Evolutionary conservation across 768 basidiomycete genomes (phyloP).

Genomic region (Sarcodon aspratus): DNA sequence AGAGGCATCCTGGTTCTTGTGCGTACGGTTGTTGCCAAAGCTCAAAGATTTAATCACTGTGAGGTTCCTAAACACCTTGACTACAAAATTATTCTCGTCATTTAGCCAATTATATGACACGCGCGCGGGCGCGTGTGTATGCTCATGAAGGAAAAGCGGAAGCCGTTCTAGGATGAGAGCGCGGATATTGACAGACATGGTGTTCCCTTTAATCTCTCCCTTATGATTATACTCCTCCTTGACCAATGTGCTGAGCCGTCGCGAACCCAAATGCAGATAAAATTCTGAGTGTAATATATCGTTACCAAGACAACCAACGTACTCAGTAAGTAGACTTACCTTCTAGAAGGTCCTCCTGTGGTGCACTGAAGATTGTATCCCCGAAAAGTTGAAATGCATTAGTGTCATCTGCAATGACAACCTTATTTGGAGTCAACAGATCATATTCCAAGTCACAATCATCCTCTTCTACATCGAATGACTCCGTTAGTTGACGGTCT

Average conservation of each 20-base stretch:
- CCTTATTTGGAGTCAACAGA: constrained; percentile 53
- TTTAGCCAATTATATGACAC: constrained; percentile 61
- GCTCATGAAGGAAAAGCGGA: constrained; percentile 87
- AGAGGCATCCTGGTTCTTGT: constrained; percentile 56
- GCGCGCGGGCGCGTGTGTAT: constrained; percentile 51
- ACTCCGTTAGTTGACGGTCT: constrained; percentile 10
- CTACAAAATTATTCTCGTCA: constrained; percentile 51
- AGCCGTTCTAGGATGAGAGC: constrained; percentile 69
- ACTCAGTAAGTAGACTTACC: constrained; percentile 24
- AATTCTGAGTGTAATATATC: constrained; percentile 35
- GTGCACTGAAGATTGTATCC: constrained; percentile 62
- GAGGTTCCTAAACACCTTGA: constrained; percentile 56
- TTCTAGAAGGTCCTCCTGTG: constrained; percentile 89
- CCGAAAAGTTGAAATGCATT: constrained; percentile 73
- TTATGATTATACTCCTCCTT: constrained; percentile 65
- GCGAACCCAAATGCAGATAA: constrained; percentile 68
- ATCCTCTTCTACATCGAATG: constrained; percentile 50
- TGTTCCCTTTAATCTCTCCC: constrained; percentile 36
- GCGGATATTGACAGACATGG: constrained; percentile 39
- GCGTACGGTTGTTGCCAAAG: constrained; percentile 35
- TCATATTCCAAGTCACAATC: constrained; percentile 68
- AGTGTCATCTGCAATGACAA: constrained; percentile 81
- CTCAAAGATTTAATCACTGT: constrained; percentile 49
- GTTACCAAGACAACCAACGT: background rate
- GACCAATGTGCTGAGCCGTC: constrained; percentile 58